phyloP scores from a whole-genome alignment of 2,329 filamentous ascomycete species.

The Colletotrichum sp. region DNA sequence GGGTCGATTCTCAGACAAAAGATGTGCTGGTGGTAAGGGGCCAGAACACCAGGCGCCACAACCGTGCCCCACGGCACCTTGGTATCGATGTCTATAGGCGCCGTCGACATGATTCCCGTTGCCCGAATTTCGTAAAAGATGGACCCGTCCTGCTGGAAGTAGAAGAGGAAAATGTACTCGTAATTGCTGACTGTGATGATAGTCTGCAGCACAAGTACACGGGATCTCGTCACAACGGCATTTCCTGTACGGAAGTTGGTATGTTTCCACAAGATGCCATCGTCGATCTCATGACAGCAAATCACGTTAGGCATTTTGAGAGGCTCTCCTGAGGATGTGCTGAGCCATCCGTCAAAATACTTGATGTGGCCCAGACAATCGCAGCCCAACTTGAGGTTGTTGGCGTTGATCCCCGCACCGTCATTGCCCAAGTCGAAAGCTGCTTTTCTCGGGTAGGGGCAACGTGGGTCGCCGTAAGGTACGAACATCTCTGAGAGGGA shows the following conservation, averaged over 20 bases:
- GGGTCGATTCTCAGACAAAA: slow-evolving; percentile 70
- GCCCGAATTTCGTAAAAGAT: slow-evolving; percentile 39
- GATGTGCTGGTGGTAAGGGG: slow-evolving; percentile 72
- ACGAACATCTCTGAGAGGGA: slow-evolving; percentile 75
- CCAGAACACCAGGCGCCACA: slow-evolving; percentile 67
- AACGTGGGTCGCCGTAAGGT: slow-evolving; percentile 68
- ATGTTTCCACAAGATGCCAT: slow-evolving; percentile 70
- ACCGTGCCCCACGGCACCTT: slow-evolving; percentile 63
- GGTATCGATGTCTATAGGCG: slow-evolving; percentile 58
- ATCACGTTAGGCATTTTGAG: slow-evolving; percentile 38
- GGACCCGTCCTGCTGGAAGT: slow-evolving; percentile 58
- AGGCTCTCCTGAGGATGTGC: slow-evolving; percentile 33
- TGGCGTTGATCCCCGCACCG: slow-evolving; percentile 68
- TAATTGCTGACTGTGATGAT: slow-evolving; percentile 73
- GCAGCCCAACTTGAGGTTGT: slow-evolving; percentile 70
- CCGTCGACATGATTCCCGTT: slow-evolving; percentile 48
- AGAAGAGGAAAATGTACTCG: slow-evolving; percentile 55
- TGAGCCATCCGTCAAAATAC: slow-evolving; percentile 40
- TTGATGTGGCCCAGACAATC: slow-evolving; percentile 71
- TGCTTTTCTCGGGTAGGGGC: slow-evolving; percentile 69
- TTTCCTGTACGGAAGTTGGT: slow-evolving; percentile 65
- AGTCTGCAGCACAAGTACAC: slow-evolving; percentile 67
- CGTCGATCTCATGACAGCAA: slow-evolving; percentile 47
- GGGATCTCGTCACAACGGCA: slow-evolving; percentile 61
- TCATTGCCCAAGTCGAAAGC: slow-evolving; percentile 76